Evolutionary conservation across 2,329 filamentous ascomycete species (phyloP).

Genomic region (Monosporascus sp.): DNA sequence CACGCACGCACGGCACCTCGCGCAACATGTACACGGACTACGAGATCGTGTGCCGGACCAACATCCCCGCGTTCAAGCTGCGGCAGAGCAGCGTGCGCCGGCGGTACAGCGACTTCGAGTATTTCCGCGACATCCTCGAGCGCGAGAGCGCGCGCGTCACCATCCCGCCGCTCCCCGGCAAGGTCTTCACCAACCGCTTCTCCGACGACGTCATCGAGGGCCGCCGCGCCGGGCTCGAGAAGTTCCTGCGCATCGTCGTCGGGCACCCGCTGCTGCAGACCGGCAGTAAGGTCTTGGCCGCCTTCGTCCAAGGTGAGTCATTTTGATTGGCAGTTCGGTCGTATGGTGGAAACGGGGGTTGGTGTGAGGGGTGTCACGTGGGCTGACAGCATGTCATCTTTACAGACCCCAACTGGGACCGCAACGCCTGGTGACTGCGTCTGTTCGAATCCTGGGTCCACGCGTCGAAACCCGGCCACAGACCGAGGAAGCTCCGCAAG

Average conservation of each 20-base stretch:
- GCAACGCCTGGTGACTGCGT: conserved; percentile 71
- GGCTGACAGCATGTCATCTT: conserved; percentile 10
- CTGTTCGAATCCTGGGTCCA: conserved; percentile 28
- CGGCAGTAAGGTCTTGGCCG: conserved; percentile 90
- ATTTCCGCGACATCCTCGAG: conserved; percentile 97
- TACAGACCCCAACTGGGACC: conserved; percentile 81
- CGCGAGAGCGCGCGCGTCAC: conserved; percentile 90
- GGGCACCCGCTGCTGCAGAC: conserved; percentile 96
- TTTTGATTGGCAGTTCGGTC: conserved; percentile 1
- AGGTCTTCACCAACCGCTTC: conserved; percentile 97
- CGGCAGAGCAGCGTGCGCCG: conserved; percentile 82
- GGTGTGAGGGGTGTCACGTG: neutral
- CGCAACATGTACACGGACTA: conserved; percentile 98
- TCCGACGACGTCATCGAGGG: conserved; percentile 98
- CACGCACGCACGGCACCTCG: conserved; percentile 89
- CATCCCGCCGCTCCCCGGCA: conserved; percentile 91
- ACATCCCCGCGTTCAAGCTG: conserved; percentile 98
- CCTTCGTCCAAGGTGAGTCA: conserved; percentile 85
- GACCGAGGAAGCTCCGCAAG: conserved; percentile 40
- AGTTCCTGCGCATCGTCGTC: conserved; percentile 96
- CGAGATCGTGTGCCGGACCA: conserved; percentile 95
- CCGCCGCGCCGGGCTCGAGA: conserved; percentile 81
- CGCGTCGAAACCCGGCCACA: conserved; percentile 19
- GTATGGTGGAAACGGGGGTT: neutral
- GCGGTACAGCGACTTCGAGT: conserved; percentile 96